Evolutionary conservation across 805 yeast genomes (phyloP), one percentile per base, ranked within the genome.

Genomic region (Saccharomyces eubayanus): DNA sequence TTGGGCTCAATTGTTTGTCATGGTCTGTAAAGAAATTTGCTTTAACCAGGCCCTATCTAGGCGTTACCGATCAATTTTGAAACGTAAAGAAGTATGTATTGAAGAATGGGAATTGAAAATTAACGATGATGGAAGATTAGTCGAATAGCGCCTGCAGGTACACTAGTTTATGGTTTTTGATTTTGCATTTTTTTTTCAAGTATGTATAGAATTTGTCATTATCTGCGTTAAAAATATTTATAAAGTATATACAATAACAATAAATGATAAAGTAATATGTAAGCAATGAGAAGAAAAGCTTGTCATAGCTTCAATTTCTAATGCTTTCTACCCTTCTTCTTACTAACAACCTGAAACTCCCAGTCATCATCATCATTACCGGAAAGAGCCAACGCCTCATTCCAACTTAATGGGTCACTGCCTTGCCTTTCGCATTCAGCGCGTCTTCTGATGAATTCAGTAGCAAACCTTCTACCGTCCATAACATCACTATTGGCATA

Each of bases 391-490:
- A 87, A 73, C 3, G 91, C 94, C 55, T 84, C 86, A 50, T 78
- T 76, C 97, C 97, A 90, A 46, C 83, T 76, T 59, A 80, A 75
- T 8, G 80, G 77, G 54, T 80, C 77, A 49, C 70, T 69, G 30
- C 72, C 69, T 29, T 71, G 69, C 43, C 65, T 78, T 62, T 90
- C 97, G 53, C 89, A 91, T 50, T 74, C 77, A 56, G 77, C 78
- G 65, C 94, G 84, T 66, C 87, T 83, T 71, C 84, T 86, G 66
- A 85, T 76, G 68, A 94, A 94, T 65, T 94, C 99, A 53, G 79
- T 80, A 0, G 99, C 96, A 74, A 91, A 92, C 59, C 96, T 78
- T 66, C 96, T 83, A 27, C 98, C 98, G 68, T 94, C 97, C 87
- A 92, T 84, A 1, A 91, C 85, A 2, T 91, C 80, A 45, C 96